These are phyloP conservation scores for Podila epigama DNA, from an alignment of 192 early-diverging fungal genomes.

Conservation along the genomic window DNA sequence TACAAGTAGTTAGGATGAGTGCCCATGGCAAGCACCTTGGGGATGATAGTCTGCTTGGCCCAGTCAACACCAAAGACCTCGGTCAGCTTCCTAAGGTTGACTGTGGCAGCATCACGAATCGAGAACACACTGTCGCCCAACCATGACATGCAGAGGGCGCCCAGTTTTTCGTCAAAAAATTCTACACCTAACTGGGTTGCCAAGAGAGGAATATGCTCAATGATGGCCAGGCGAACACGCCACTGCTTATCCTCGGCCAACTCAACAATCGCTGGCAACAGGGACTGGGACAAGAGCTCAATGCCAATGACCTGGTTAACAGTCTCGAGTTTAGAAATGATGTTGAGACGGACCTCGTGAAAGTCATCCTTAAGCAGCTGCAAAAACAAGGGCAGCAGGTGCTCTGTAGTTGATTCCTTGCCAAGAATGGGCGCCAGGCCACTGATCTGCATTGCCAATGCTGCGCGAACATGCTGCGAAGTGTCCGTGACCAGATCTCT, in stretches of 20 bases:
- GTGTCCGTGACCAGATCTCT: constrained; percentile 94
- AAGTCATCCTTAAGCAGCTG: constrained; percentile 97
- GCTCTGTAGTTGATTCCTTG: constrained; percentile 93
- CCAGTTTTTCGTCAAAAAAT: constrained; percentile 98
- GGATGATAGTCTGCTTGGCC: constrained; percentile 94
- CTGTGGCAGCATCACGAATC: constrained; percentile 96
- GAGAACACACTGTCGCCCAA: constrained; percentile 96
- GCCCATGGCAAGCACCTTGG: constrained; percentile 91
- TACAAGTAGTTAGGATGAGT: constrained; percentile 95
- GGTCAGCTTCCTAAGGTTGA: constrained; percentile 93
- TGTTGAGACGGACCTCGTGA: constrained; percentile 98
- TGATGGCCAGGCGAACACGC: constrained; percentile 99
- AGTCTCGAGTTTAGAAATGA: constrained; percentile 97
- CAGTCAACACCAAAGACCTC: constrained; percentile 99
- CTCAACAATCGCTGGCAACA: constrained; percentile 98
- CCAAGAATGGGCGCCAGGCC: constrained; percentile 95
- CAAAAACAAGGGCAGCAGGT: constrained; percentile 92
- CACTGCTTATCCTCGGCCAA: constrained; percentile 99
- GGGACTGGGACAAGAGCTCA: constrained; percentile 94
- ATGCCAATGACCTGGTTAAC: constrained; percentile 99
- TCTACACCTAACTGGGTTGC: constrained; percentile 94
- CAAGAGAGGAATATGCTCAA: constrained; percentile 98
- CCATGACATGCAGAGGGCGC: constrained; percentile 97
- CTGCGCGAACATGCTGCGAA: constrained; percentile 95
- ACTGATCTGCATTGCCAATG: constrained; percentile 95